These are phyloP conservation scores for Linnemannia schmuckeri DNA, from an alignment of 192 early-diverging fungal genomes.

Conservation along the genomic window DNA sequence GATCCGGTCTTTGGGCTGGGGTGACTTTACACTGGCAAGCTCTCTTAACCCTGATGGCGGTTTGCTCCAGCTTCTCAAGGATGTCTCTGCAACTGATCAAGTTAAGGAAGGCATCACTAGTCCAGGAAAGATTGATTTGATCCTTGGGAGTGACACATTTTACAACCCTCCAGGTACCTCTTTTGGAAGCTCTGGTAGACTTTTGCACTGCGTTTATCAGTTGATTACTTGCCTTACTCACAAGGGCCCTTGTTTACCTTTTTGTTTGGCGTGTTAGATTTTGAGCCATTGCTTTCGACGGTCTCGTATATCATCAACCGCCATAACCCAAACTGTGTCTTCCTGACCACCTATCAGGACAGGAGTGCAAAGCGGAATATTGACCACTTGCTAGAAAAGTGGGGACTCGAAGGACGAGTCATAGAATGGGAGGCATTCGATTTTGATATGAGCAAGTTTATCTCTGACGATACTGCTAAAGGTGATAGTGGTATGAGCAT, in stretches of 20 bases:
- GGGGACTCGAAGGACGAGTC: constrained; percentile 60
- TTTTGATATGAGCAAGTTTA: constrained; percentile 55
- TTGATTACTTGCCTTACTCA: neutral
- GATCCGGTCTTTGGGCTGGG: constrained; percentile 64
- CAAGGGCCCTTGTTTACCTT: neutral
- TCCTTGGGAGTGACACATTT: constrained; percentile 71
- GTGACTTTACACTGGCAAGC: constrained; percentile 43
- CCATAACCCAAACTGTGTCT: constrained; percentile 65
- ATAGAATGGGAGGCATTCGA: constrained; percentile 56
- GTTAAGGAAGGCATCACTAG: neutral
- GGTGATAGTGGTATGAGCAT: neutral
- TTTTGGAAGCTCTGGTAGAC: neutral
- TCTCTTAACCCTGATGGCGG: constrained; percentile 26
- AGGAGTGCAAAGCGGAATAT: constrained; percentile 75
- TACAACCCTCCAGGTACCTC: constrained; percentile 66
- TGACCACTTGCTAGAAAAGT: constrained; percentile 72
- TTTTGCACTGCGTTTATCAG: neutral
- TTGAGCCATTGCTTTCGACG: constrained; percentile 75
- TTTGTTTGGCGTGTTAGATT: constrained; percentile 55
- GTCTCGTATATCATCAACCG: constrained; percentile 69
- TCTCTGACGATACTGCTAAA: neutral
- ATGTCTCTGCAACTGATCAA: constrained; percentile 23
- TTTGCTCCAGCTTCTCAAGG: constrained; percentile 51
- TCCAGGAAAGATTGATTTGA: constrained; percentile 55
- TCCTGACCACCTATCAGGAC: constrained; percentile 83